Evolutionary conservation across 192 early-diverging fungal species (phyloP).

Genomic region (Coemansia sp.): DNA sequence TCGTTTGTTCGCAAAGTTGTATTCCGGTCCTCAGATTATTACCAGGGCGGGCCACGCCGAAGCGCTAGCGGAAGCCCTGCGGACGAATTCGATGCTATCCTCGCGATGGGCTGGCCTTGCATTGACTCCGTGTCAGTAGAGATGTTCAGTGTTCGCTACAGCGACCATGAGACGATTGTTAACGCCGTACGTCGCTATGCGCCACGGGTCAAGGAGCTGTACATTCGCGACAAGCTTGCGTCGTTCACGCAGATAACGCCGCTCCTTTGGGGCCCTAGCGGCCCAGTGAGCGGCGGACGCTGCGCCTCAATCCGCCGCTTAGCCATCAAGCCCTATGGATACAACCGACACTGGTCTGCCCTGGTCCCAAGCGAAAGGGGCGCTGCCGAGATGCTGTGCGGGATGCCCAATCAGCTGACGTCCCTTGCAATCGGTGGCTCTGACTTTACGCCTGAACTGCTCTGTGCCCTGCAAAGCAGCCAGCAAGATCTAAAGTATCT

Average conservation of each 20-base stretch:
- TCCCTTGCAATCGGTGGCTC: conserved; percentile 33
- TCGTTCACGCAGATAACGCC: conserved; percentile 13
- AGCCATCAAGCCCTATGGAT: conserved; percentile 42
- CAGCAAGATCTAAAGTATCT: conserved; percentile 28
- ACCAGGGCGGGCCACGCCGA: conserved; percentile 21
- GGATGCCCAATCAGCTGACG: conserved; percentile 27
- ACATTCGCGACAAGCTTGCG: conserved; percentile 37
- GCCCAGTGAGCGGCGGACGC: neutral
- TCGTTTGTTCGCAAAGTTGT: conserved; percentile 32
- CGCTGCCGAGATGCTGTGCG: conserved; percentile 14
- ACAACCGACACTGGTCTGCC: conserved; percentile 42
- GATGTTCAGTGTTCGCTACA: conserved; percentile 33
- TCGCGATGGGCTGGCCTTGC: conserved; percentile 33
- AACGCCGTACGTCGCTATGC: conserved; percentile 23
- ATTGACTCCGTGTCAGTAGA: conserved; percentile 36
- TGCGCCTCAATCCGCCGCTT: conserved; percentile 19
- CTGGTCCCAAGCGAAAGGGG: conserved; percentile 33
- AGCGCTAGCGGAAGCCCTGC: conserved; percentile 9
- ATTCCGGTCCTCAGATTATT: conserved; percentile 37
- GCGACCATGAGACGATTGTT: conserved; percentile 30
- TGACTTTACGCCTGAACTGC: conserved; percentile 37
- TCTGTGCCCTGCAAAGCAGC: conserved; percentile 23
- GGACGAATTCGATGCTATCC: conserved; percentile 33
- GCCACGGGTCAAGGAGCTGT: conserved; percentile 29
- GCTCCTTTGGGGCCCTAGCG: conserved; percentile 8